Evolutionary conservation across 306 rosid species (phyloP), one percentile per base, ranked within the genome.

Genomic region (Clitoria ternatea): DNA sequence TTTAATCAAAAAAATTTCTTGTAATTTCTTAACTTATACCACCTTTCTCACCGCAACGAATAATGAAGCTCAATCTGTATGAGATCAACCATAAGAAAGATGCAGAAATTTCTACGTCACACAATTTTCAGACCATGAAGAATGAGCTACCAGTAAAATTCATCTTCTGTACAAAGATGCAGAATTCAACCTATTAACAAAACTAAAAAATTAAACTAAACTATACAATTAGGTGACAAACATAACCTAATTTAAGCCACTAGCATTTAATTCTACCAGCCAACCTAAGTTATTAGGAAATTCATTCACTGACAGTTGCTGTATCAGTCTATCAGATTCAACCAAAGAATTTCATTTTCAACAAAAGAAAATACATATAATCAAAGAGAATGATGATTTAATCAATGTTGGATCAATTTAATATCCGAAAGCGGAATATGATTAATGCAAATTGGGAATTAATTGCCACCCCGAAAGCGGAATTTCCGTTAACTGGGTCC

Each of bases 401-500:
- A n/a, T n/a, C n/a, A n/a, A n/a, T n/a, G n/a, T n/a, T n/a, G n/a
- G n/a, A n/a, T n/a, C n/a, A n/a, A n/a, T n/a, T n/a, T n/a, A n/a
- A n/a, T n/a, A n/a, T 17, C 12, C 5, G 60, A 54, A 40, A 2
- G 12, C 12, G 52, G 8, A 22, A 22, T 7, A 23, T 49, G 37
- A 67, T 57, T 17, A 17, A 7, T 26, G 22, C 13, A 63, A 40
- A 54, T 19, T 47, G 12, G 60, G 10, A 63, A 24, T 50, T 5
- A 67, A 26, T 42, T 42, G 67, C 19, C 30, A 32, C 64, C 24
- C 27, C 49, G 70, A n/a, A 5, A 60, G 70, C 52, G 55, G 68
- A 85, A 78, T 44, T 80, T 75, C 72, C 53, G 74, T 27, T 56
- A 68, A 67, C 37, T 56, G 72, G 40, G 22, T 10, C 74, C 53